A percentile compares a stretch with the other conserved stretches of the same genome.
Conservation (phyloP, 805 yeast species). For the Saccharomycopsis lassenensis region DNA sequence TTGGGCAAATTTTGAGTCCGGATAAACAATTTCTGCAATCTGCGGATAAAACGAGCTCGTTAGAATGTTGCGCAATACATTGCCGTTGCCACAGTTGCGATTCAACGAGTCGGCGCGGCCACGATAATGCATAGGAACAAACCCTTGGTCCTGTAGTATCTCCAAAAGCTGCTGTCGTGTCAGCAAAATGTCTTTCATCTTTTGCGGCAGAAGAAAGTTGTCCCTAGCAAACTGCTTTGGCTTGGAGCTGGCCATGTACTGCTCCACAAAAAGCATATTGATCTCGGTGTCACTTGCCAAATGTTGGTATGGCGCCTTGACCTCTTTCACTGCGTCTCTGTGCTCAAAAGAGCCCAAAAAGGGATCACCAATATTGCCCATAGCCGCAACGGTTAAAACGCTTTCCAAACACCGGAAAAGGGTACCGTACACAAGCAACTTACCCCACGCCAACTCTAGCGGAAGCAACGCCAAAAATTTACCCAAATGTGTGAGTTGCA, state of each 20-base stretch:
- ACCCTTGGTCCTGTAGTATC: slow-evolving; percentile 68
- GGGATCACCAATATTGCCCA: slow-evolving; percentile 64
- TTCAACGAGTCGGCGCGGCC: slow-evolving; percentile 26
- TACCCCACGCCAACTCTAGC: slow-evolving; percentile 76
- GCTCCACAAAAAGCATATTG: slow-evolving; percentile 48
- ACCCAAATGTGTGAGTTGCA: slow-evolving; percentile 60
- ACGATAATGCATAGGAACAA: slow-evolving; percentile 47
- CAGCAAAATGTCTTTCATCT: slow-evolving; percentile 61
- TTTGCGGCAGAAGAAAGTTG: slow-evolving; percentile 49
- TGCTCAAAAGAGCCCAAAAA: slow-evolving; percentile 48
- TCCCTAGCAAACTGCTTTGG: slow-evolving; percentile 39
- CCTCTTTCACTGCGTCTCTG: slow-evolving; percentile 49
- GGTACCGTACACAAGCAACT: slow-evolving; percentile 66
- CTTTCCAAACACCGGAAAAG: slow-evolving; percentile 73
- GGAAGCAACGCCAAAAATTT: slow-evolving; percentile 72
- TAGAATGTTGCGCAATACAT: slow-evolving; percentile 52
- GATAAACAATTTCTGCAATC: slow-evolving; percentile 67
- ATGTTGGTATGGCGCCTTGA: slow-evolving; percentile 20
- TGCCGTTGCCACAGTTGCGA: slow-evolving; percentile 37
- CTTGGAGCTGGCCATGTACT: slow-evolving; percentile 19
- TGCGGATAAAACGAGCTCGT: slow-evolving; percentile 81
- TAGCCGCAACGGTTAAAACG: slow-evolving; percentile 72
- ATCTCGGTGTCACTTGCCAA: slow-evolving; percentile 29
- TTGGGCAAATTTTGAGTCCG: slow-evolving; percentile 65
- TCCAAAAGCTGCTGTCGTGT: slow-evolving; percentile 60